Evolutionary conservation across 345 rosid genomes (phyloP), one percentile per base, ranked within the genome.

Genomic region (Populus alba): DNA sequence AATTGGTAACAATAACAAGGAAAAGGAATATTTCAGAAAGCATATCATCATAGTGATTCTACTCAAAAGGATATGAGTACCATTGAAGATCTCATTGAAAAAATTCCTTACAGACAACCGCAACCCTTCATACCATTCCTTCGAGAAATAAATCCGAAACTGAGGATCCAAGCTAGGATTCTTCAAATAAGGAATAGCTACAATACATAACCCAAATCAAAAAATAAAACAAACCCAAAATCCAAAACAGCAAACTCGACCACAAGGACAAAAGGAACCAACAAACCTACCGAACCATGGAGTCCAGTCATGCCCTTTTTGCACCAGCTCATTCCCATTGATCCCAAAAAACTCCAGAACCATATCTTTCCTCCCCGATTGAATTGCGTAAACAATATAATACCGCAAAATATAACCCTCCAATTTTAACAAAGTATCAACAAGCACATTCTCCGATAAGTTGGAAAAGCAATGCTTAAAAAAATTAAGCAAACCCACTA

Each of bases 111-210:
- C 72, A 63, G 92, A 84, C 63, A 91, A 86, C 53, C 81, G 87
- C 89, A 91, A 73, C 20, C 91, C 90, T 47, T 87, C 90, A 51
- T 74, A 85, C 95, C 95, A 91, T 72, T 91, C 91, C 85, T 89
- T 91, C 1, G 95, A 83, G 80, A 91, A 91, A 69, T 85, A 91
- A 79, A 87, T 53, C 2, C 86, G 88, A 83, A 91, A 91, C 71
- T 81, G 90, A 76, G 92, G 86, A 79, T 91, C 95, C 85, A 74
- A 68, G 85, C 83, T 83, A 35, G 95, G 91, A 73, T 81, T 91
- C 86, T 85, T 89, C 78, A 88, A 61, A 81, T 88, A 91, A 20
- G 91, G 90, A 71, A 91, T 78, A 45, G 92, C 95, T 91, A 86
- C 85, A 85, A 18, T 69, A 22, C 68, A 7, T 23, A 71, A 57